These are phyloP conservation scores for Globisporangium perplexum DNA, from an alignment of 352 stramenopile species.

Conservation along the genomic window DNA sequence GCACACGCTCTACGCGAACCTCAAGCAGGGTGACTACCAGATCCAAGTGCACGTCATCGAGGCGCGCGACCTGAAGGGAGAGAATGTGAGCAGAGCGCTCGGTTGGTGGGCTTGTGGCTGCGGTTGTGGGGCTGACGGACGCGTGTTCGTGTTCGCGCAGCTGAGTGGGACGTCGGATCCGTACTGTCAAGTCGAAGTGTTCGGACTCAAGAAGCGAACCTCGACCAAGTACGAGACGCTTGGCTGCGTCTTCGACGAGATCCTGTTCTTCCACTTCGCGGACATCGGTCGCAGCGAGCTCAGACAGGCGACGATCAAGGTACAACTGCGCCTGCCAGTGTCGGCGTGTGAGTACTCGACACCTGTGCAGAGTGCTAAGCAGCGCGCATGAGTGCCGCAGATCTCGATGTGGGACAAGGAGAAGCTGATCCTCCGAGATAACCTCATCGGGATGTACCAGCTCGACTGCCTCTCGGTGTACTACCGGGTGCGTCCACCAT, in stretches of 20 bases:
- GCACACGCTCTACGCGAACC: slow-evolving; percentile 34
- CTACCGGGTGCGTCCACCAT: slow-evolving; percentile 31
- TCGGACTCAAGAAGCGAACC: slow-evolving; percentile 67
- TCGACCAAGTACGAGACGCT: slow-evolving; percentile 78
- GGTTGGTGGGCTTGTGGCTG: background rate
- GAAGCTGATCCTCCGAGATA: slow-evolving; percentile 46
- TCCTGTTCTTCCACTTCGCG: slow-evolving; percentile 86
- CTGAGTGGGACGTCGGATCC: slow-evolving; percentile 86
- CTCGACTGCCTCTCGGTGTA: slow-evolving; percentile 78
- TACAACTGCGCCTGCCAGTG: slow-evolving; percentile 11
- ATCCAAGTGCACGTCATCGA: slow-evolving; percentile 86
- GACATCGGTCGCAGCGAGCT: slow-evolving; percentile 76
- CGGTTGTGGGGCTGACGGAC: background rate
- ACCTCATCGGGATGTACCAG: slow-evolving; percentile 84
- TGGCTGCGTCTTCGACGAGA: slow-evolving; percentile 88
- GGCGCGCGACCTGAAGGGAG: slow-evolving; percentile 81
- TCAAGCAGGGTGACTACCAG: slow-evolving; percentile 79
- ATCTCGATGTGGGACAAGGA: slow-evolving; percentile 77
- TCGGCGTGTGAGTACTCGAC: background rate
- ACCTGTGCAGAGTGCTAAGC: background rate
- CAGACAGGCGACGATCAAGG: slow-evolving; percentile 62
- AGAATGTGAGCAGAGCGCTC: slow-evolving; percentile 47
- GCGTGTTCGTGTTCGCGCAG: slow-evolving; percentile 18
- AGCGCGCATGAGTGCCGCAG: slow-evolving; percentile 11
- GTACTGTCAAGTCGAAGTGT: slow-evolving; percentile 78